Evolutionary conservation across 306 rosid species (phyloP).

Genomic region (Crotalaria pallida): DNA sequence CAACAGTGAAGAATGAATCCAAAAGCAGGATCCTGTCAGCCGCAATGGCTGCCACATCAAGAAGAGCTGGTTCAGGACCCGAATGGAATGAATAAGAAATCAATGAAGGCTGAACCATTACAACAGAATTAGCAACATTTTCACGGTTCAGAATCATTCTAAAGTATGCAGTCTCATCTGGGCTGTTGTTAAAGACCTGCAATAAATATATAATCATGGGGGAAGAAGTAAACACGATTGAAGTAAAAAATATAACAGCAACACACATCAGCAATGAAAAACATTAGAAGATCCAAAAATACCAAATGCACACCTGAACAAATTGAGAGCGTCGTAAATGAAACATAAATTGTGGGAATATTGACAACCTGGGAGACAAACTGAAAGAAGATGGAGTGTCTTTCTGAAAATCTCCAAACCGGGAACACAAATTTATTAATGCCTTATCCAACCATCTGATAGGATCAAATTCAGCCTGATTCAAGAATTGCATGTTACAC

Average conservation of each 20-base stretch:
- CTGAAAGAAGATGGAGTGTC: slow-evolving; percentile 84
- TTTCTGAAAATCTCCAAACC: slow-evolving; percentile 89
- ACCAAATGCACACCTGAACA: slow-evolving; percentile 67
- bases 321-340: slow-evolving; percentile 94
- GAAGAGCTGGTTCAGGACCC: slow-evolving; percentile 91
- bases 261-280: slow-evolving; percentile 16
- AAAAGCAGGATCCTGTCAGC: slow-evolving; percentile 86
- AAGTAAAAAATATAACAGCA: not conserved
- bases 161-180: slow-evolving; percentile 96
- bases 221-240: not conserved
- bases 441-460: slow-evolving; percentile 98
- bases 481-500: slow-evolving; percentile 23
- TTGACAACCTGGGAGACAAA: slow-evolving; percentile 92
- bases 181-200: slow-evolving; percentile 98
- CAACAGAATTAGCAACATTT: slow-evolving; percentile 89
- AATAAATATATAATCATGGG: slow-evolving; percentile 3
- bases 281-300: not conserved
- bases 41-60: slow-evolving; percentile 91
- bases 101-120: slow-evolving; percentile 97
- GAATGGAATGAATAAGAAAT: slow-evolving; percentile 90
- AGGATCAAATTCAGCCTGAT: slow-evolving; percentile 98
- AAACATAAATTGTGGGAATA: slow-evolving; percentile 94
- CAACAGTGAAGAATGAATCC: slow-evolving; percentile 85
- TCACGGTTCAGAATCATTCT: slow-evolving; percentile 95
- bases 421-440: slow-evolving; percentile 82